Evolutionary conservation across 1,284 basidiomycete genomes (phyloP), one percentile per base, ranked within the genome.

Genomic region (Irpex rosettiformis): DNA sequence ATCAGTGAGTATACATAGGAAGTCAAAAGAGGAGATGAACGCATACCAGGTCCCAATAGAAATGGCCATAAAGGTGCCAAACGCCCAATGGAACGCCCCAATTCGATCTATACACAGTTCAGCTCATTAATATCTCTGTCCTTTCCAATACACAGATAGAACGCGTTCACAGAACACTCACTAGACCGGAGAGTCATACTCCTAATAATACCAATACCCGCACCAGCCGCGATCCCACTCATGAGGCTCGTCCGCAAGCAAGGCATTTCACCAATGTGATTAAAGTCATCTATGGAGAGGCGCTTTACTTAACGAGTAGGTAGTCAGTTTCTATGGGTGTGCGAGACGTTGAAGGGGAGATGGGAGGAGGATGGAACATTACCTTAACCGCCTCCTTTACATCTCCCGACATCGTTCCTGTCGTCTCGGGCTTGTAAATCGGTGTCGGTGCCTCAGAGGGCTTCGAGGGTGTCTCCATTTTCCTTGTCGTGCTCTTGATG

Each of bases 201-300:
- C 48, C 89, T 79, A 40, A 88, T 83, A 67, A 87, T 74, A 11
- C 81, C 81, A 42, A 83, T 72, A 5, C 81, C 81, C 4, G 72
- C 75, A 2, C 82, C 82, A 56, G 79, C 80, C 43, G 78, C 80
- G 56, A 83, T 83, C 27, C 82, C 81, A 58, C 74, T 79, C 64
- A 83, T 67, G 28, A 83, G 67, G 64, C 80, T 81, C 49, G 72
- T 80, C 43, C 81, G 71, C 54, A 80, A 79, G 58, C 88, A 91
- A 10, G 88, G 89, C 11, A 89, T 78, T 64, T 88, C 77, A 40
- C 73, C 75, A 47, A 83, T 74, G 59, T 73, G 74, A 55, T 76
- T 70, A 22, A 81, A 62, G 67, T 83, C 80, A 64, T 82, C 72
- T n/a, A 71, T 59, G 33, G 75, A 79, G 66, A 83, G 67, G 66